Conservation (phyloP, 208 protist species). For the Wallacemonas sp. region DNA sequence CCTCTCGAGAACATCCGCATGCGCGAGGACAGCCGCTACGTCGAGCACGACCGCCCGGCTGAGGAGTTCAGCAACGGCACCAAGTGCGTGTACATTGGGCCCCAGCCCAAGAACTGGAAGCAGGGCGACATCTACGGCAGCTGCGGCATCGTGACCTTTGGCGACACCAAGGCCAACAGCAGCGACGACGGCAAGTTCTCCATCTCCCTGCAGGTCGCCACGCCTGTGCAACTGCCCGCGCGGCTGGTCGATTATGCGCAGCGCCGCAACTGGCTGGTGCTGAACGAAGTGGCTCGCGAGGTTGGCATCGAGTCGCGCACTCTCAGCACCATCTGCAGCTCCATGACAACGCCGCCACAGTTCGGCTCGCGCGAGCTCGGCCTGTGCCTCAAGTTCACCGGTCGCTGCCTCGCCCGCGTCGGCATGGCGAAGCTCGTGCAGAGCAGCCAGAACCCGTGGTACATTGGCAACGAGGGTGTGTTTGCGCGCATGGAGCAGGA, state of each 20-base stretch:
- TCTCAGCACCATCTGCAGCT: slow-evolving; percentile 71
- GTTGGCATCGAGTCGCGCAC: slow-evolving; percentile 53
- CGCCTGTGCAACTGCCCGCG: slow-evolving; percentile 50
- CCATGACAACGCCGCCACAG: slow-evolving; percentile 67
- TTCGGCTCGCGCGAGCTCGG: slow-evolving; percentile 88
- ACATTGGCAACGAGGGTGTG: slow-evolving; percentile 63
- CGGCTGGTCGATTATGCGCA: slow-evolving; percentile 51
- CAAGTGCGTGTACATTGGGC: slow-evolving; percentile 74
- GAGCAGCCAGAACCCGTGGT: slow-evolving; percentile 74
- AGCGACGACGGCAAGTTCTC: slow-evolving; percentile 40
- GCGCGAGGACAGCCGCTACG: slow-evolving; percentile 72
- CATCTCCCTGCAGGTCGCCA: slow-evolving; percentile 38
- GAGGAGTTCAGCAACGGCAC: slow-evolving; percentile 53
- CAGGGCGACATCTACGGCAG: slow-evolving; percentile 46
- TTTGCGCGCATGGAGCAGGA: slow-evolving; percentile 78
- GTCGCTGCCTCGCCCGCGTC: slow-evolving; percentile 65
- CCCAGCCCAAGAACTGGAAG: slow-evolving; percentile 63
- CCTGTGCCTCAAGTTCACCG: slow-evolving; percentile 77
- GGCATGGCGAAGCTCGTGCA: slow-evolving; percentile 82
- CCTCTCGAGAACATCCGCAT: slow-evolving; percentile 62
- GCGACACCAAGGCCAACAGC: slow-evolving; percentile 25
- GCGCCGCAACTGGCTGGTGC: slow-evolving; percentile 67
- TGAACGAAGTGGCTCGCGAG: slow-evolving; percentile 58
- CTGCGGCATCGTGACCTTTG: slow-evolving; percentile 41
- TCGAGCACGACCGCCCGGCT: slow-evolving; percentile 63